A percentile compares a stretch with the other conserved stretches of the same genome.
phyloP scores from a whole-genome alignment of 2,329 filamentous ascomycete species.

The Aspergillus pseudonomiae region DNA sequence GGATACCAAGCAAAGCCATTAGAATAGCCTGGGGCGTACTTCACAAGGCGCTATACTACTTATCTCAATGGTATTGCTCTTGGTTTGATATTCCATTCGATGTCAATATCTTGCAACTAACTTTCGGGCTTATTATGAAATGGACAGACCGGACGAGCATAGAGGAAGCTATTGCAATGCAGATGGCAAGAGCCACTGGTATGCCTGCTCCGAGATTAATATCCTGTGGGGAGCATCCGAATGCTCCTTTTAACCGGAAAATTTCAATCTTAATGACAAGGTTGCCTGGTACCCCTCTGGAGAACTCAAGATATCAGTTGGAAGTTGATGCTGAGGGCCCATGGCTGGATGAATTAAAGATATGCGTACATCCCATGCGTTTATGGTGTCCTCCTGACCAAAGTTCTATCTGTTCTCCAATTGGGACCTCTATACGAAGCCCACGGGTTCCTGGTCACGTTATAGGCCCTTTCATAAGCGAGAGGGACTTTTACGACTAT shows the following conservation, averaged over 20 bases:
- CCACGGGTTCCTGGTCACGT: conserved; percentile 36
- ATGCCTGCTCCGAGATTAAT: conserved; percentile 41
- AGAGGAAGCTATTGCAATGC: conserved; percentile 40
- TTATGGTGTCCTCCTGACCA: conserved; percentile 33
- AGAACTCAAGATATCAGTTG: conserved; percentile 32
- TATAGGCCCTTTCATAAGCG: conserved; percentile 34
- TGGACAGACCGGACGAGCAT: conserved; percentile 41
- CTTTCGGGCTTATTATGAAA: conserved; percentile 45
- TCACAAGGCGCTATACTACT: conserved; percentile 31
- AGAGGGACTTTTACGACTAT: conserved; percentile 33
- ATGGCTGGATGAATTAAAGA: conserved; percentile 39
- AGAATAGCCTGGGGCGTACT: conserved; percentile 32
- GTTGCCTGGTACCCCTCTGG: conserved; percentile 36
- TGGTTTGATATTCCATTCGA: conserved; percentile 31
- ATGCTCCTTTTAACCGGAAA: conserved; percentile 17
- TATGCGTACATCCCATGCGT: conserved; percentile 39
- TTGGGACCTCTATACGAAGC: conserved; percentile 35
- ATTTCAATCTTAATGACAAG: conserved; percentile 49
- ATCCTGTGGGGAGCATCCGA: conserved; percentile 36
- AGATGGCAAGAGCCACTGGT: conserved; percentile 38
- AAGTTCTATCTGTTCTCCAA: conserved; percentile 33
- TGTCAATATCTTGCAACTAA: conserved; percentile 35
- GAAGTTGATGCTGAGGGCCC: conserved; percentile 32
- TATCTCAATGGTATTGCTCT: conserved; percentile 37
- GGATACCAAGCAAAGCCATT: conserved; percentile 19